A percentile compares a stretch with the other conserved stretches of the same genome.
Evolutionary conservation across 768 basidiomycete species (phyloP).

Genomic region (Tephrocybe sp.): DNA sequence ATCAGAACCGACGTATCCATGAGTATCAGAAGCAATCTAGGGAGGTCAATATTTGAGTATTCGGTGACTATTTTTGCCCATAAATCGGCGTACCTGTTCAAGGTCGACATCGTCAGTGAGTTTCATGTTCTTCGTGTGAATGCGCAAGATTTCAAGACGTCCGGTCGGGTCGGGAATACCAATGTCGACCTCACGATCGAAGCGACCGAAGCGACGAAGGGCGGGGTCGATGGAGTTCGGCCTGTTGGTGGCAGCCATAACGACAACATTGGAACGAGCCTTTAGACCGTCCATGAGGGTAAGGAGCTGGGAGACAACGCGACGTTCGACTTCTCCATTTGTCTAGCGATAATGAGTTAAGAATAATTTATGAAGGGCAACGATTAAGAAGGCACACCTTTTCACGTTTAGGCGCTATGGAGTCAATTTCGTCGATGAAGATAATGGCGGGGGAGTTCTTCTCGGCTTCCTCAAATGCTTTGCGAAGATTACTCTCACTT

Average conservation of each 20-base stretch:
- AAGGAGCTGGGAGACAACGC: slow-evolving; percentile 96
- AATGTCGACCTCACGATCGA: slow-evolving; percentile 99
- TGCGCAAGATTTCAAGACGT: slow-evolving; percentile 96
- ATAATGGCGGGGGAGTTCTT: slow-evolving; percentile 99
- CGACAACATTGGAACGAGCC: slow-evolving; percentile 97
- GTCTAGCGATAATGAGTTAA: slow-evolving; percentile 51
- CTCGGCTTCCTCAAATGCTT: slow-evolving; percentile 99
- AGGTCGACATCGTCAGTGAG: slow-evolving; percentile 94
- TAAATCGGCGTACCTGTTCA: slow-evolving; percentile 62
- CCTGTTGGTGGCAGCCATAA: slow-evolving; percentile 99
- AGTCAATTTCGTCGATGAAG: slow-evolving; percentile 99
- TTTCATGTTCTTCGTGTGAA: slow-evolving; percentile 99
- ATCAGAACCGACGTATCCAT: slow-evolving; percentile 99
- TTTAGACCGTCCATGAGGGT: slow-evolving; percentile 99
- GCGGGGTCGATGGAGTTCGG: slow-evolving; percentile 99
- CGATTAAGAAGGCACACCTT: slow-evolving; percentile 56
- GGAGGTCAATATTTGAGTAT: slow-evolving; percentile 8
- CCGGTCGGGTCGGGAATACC: slow-evolving; percentile 99
- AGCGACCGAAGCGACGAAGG: slow-evolving; percentile 96
- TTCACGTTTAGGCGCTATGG: slow-evolving; percentile 99
- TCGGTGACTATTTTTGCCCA: neutral
- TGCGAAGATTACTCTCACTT: slow-evolving; percentile 93
- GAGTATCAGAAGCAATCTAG: slow-evolving; percentile 97
- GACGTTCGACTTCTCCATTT: slow-evolving; percentile 99
- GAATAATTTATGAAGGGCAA: neutral